A percentile compares a stretch with the other conserved stretches of the same genome.
Evolutionary conservation across 2,329 filamentous ascomycete species (phyloP).

Genomic region (Coniochaeta sp.): DNA sequence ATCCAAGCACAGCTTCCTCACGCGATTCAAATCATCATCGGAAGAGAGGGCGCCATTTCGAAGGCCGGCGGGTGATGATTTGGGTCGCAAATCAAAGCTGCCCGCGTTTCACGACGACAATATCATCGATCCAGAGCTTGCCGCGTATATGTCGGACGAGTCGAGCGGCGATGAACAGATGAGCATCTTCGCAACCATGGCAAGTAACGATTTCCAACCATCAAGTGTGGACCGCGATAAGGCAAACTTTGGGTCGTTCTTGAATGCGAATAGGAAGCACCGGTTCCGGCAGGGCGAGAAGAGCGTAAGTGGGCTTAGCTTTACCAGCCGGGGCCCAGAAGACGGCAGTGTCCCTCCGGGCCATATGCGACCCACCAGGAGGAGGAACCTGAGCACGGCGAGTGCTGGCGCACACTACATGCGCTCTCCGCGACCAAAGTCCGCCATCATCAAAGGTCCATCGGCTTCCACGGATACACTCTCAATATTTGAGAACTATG

Average conservation of each 20-base stretch:
- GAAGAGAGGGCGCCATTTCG: conserved; percentile 88
- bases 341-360: conserved; percentile 47
- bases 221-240: conserved; percentile 69
- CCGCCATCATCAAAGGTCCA: conserved; percentile 48
- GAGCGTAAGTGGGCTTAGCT: conserved; percentile 63
- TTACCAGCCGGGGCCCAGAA: conserved; percentile 62
- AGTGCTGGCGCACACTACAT: conserved; percentile 62
- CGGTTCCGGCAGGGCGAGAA: conserved; percentile 69
- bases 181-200: conserved; percentile 70
- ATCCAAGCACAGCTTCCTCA: conserved; percentile 78
- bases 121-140: conserved; percentile 94
- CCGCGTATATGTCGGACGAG: conserved; percentile 91
- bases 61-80: conserved; percentile 60
- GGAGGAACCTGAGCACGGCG: conserved; percentile 77
- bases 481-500: conserved; percentile 31
- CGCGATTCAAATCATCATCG: conserved; percentile 61
- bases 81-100: conserved; percentile 57
- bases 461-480: conserved; percentile 44
- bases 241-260: conserved; percentile 61
- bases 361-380: conserved; percentile 30
- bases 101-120: conserved; percentile 98
- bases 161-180: conserved; percentile 91
- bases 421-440: conserved; percentile 64
- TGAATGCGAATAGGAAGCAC: conserved; percentile 69
- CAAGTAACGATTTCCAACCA: conserved; percentile 57